These are phyloP conservation scores for Medicago ruthenica DNA, from an alignment of 306 rosid species.

Conservation along the genomic window DNA sequence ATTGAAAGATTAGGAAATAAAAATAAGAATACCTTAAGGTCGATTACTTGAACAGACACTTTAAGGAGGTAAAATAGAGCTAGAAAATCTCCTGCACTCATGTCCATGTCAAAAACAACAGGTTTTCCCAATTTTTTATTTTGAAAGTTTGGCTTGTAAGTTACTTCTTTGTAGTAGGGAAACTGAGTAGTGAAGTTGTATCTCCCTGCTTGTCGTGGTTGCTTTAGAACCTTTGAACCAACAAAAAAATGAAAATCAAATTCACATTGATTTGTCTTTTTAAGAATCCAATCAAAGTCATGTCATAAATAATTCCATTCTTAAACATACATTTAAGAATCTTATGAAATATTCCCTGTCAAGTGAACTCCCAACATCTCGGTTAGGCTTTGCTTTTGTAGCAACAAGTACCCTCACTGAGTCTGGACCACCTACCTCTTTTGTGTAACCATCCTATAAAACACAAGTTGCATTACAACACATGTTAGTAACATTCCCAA, in stretches of 20 bases:
- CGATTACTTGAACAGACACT: constrained; percentile 75
- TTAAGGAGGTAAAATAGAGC: constrained; percentile 83
- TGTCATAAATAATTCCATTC: neutral
- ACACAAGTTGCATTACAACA: constrained; percentile 34
- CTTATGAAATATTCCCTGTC: constrained; percentile 70
- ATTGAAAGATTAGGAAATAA: constrained; percentile 13
- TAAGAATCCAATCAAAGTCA: constrained; percentile 9
- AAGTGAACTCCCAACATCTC: constrained; percentile 58
- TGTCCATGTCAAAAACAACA: constrained; percentile 92
- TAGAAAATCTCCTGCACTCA: constrained; percentile 96
- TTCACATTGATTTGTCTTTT: constrained; percentile 23
- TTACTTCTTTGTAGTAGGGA: constrained; percentile 72
- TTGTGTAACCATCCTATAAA: constrained; percentile 86
- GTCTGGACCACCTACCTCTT: constrained; percentile 63
- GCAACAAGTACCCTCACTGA: constrained; percentile 90
- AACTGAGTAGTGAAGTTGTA: constrained; percentile 78
- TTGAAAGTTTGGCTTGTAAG: constrained; percentile 66
- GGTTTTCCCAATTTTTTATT: constrained; percentile 67
- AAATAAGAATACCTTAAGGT: constrained; percentile 67
- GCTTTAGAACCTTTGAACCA: constrained; percentile 50
- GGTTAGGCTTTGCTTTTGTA: constrained; percentile 79
- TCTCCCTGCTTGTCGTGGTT: constrained; percentile 57
- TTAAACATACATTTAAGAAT: constrained; percentile 70
- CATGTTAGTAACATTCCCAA: constrained; percentile 13
- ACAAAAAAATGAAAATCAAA: neutral